Conservation (phyloP, 495 filamentous ascomycete genomes). For the Cladorrhinum samala region DNA sequence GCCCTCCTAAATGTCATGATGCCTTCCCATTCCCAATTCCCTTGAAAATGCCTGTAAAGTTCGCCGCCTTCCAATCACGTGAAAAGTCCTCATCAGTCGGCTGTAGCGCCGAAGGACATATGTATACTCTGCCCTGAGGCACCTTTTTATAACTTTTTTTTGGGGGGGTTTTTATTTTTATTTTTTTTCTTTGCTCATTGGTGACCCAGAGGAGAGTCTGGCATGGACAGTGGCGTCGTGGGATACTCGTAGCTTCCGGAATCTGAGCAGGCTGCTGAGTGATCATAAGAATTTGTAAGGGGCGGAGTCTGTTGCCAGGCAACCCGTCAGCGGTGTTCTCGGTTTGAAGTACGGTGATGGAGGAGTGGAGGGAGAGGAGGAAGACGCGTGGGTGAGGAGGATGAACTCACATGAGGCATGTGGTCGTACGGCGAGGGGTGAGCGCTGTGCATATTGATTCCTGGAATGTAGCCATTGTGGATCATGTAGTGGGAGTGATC, state of each 20-base stretch:
- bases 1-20: not conserved
- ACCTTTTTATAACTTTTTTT: not conserved
- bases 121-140: not conserved
- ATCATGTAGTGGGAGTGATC: slow-evolving; percentile 63
- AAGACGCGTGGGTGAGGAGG: slow-evolving; percentile 15
- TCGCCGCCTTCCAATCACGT: not conserved
- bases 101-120: too few species aligned
- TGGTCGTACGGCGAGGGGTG: slow-evolving; percentile 54
- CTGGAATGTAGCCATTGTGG: slow-evolving; percentile 67
- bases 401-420: slow-evolving; percentile 60
- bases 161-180: not conserved
- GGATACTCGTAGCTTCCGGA: slow-evolving; percentile 53
- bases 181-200: not conserved
- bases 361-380: slow-evolving; percentile 25
- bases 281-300: slow-evolving; percentile 74
- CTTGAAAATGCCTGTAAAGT: not conserved
- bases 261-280: slow-evolving; percentile 59
- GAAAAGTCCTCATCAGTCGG: not conserved
- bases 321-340: slow-evolving; percentile 42
- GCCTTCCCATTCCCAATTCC: not conserved
- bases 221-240: slow-evolving; percentile 62
- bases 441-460: slow-evolving; percentile 58
- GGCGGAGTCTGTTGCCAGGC: slow-evolving; percentile 66
- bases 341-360: slow-evolving; percentile 13
- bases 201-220: slow-evolving; percentile 45